phyloP scores from a whole-genome alignment of 768 basidiomycete species.

The Amanita brunnescens region DNA sequence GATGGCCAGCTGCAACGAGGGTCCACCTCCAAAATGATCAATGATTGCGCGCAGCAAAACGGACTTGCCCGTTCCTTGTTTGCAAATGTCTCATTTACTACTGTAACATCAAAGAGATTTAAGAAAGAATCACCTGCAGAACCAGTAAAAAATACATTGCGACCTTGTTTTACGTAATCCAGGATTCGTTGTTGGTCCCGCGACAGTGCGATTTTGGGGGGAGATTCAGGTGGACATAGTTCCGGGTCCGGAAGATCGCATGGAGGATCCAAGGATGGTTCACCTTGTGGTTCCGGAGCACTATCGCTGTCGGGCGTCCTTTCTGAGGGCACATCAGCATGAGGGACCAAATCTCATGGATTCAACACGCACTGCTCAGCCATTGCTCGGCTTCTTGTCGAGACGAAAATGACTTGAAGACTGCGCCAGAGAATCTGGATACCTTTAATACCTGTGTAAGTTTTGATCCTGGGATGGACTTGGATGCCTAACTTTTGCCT shows the following conservation, averaged over 20 bases:
- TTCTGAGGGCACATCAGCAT: background rate
- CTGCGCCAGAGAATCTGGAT: conserved; percentile 40
- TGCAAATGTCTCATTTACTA: background rate
- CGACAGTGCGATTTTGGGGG: conserved; percentile 30
- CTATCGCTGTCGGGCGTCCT: background rate
- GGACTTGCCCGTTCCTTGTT: conserved; percentile 75
- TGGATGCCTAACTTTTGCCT: conserved; percentile 28
- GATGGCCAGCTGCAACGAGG: conserved; percentile 42
- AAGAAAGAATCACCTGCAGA: conserved; percentile 54
- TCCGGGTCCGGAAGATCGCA: background rate
- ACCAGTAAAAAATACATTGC: conserved; percentile 80
- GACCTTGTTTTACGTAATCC: conserved; percentile 43
- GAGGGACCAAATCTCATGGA: background rate
- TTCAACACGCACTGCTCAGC: conserved; percentile 24
- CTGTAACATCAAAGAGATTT: background rate
- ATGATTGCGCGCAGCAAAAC: conserved; percentile 76
- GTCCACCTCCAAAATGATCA: conserved; percentile 24
- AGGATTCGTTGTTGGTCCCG: conserved; percentile 44
- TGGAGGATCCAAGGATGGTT: background rate
- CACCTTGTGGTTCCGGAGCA: background rate
- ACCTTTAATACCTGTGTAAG: conserved; percentile 26
- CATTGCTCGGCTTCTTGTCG: conserved; percentile 40
- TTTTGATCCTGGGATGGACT: background rate
- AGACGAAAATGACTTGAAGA: conserved; percentile 44
- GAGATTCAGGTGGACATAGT: conserved; percentile 2